Conservation (phyloP, 192 early-diverging fungal genomes). For the Glomus cerebriforme region DNA sequence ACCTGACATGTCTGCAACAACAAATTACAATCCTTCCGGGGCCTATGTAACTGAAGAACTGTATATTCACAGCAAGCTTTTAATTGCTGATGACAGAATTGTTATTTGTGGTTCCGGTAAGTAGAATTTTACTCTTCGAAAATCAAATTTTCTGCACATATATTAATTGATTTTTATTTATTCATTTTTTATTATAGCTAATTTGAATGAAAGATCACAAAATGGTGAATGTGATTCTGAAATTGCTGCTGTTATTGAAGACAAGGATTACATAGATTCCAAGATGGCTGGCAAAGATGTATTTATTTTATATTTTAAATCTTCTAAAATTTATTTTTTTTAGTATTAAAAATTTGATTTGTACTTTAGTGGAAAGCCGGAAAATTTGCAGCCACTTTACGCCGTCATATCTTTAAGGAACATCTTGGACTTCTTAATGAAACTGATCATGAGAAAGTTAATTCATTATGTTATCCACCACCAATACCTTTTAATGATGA, state of each 20-base stretch:
- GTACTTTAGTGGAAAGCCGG: slow-evolving; percentile 63
- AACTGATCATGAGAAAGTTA: slow-evolving; percentile 41
- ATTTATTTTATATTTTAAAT: slow-evolving; percentile 3
- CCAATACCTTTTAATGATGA: slow-evolving; percentile 33
- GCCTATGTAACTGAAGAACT: slow-evolving; percentile 77
- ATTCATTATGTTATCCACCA: slow-evolving; percentile 34
- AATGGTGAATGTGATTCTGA: slow-evolving; percentile 85
- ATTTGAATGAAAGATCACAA: slow-evolving; percentile 88
- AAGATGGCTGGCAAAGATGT: slow-evolving; percentile 71
- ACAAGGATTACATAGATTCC: slow-evolving; percentile 66
- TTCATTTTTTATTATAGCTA: slow-evolving; percentile 52
- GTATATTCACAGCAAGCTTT: slow-evolving; percentile 86
- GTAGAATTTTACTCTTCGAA: not conserved
- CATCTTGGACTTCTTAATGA: slow-evolving; percentile 73
- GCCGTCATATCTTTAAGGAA: slow-evolving; percentile 79
- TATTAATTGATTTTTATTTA: not conserved
- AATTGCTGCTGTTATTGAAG: slow-evolving; percentile 83
- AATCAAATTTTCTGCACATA: not conserved
- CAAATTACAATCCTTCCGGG: not conserved
- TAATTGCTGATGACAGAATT: slow-evolving; percentile 84
- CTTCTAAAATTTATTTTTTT: not conserved
- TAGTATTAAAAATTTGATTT: not conserved
- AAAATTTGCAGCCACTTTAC: slow-evolving; percentile 71
- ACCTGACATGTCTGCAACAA: not conserved
- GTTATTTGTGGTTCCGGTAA: slow-evolving; percentile 78